Evolutionary conservation across 306 rosid species (phyloP), one percentile per base, ranked within the genome.

Genomic region (Prosopis cineraria): DNA sequence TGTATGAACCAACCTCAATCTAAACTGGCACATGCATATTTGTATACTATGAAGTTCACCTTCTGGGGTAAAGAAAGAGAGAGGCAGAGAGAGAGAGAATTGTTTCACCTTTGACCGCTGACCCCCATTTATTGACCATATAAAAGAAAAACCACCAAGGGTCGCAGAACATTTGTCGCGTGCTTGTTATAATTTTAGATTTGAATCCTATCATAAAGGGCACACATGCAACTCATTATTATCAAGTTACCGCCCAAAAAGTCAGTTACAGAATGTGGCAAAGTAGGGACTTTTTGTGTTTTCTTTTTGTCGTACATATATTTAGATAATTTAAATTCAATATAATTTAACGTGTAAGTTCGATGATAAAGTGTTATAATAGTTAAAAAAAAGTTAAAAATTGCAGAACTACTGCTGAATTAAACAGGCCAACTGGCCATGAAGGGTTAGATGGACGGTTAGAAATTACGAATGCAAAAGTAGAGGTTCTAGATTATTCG

Each of bases 401-500:
- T n/a, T n/a, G n/a, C n/a, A n/a, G n/a, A n/a, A n/a, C n/a, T n/a
- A n/a, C n/a, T n/a, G n/a, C n/a, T n/a, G n/a, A n/a, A n/a, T n/a
- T n/a, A n/a, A n/a, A n/a, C n/a, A n/a, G n/a, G n/a, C n/a, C n/a
- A n/a, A n/a, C n/a, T n/a, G n/a, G n/a, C n/a, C n/a, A n/a, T n/a
- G n/a, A n/a, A n/a, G n/a, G n/a, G n/a, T n/a, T n/a, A n/a, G n/a
- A n/a, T n/a, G n/a, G n/a, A n/a, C n/a, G n/a, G n/a, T n/a, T n/a
- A n/a, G n/a, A n/a, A n/a, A n/a, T n/a, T n/a, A n/a, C n/a, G n/a
- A n/a, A n/a, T n/a, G n/a, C n/a, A n/a, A n/a, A n/a, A n/a, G n/a
- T n/a, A n/a, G n/a, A 39, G 63, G 77, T 81, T 85, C 85, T 85
- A 81, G 88, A 81, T 25, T 68, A 75, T 85, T 85, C 86, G 19